Percentiles rank a stretch among this genome's conserved stretches.
phyloP scores from a whole-genome alignment of 2,329 filamentous ascomycete genomes.

The Trichophyton verrucosum region DNA sequence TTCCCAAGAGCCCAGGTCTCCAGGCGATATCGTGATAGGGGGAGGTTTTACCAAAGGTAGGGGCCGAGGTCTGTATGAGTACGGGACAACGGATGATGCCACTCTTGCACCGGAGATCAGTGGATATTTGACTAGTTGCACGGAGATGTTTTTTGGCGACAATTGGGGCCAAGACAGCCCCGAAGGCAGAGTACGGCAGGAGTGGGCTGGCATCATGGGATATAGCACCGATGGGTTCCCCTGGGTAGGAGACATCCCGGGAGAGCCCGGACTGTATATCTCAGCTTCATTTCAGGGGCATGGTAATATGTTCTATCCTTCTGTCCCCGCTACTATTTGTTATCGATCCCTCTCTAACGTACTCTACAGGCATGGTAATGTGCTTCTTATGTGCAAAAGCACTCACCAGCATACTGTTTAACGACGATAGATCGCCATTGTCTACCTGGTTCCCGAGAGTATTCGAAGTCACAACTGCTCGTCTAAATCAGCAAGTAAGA shows the following conservation, averaged over 20 bases:
- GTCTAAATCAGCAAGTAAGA: neutral
- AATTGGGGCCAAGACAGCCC: constrained; percentile 34
- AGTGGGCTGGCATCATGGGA: constrained; percentile 49
- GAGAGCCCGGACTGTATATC: constrained; percentile 14
- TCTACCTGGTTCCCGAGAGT: constrained; percentile 12
- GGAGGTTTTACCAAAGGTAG: constrained; percentile 15
- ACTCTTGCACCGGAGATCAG: constrained; percentile 14
- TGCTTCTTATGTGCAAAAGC: constrained; percentile 12
- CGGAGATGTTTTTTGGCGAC: constrained; percentile 22
- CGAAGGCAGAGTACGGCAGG: constrained; percentile 34
- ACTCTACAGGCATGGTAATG: constrained; percentile 10
- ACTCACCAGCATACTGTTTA: constrained; percentile 12
- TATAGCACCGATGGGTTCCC: constrained; percentile 43
- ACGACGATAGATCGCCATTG: constrained; percentile 9
- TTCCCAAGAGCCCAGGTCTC: constrained; percentile 11
- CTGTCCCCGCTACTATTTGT: neutral
- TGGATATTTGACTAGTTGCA: constrained; percentile 17
- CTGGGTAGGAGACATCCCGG: constrained; percentile 38
- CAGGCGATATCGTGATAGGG: constrained; percentile 16
- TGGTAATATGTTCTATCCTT: constrained; percentile 6
- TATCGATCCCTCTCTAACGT: neutral
- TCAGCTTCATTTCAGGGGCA: constrained; percentile 14
- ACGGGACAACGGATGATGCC: constrained; percentile 16
- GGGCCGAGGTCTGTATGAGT: constrained; percentile 15
- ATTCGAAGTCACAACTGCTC: constrained; percentile 8